Percentiles rank a stretch among this genome's conserved stretches.
phyloP scores from a whole-genome alignment of 371 early-diverging fungal genomes.

The Saksenaea vasiformis region DNA sequence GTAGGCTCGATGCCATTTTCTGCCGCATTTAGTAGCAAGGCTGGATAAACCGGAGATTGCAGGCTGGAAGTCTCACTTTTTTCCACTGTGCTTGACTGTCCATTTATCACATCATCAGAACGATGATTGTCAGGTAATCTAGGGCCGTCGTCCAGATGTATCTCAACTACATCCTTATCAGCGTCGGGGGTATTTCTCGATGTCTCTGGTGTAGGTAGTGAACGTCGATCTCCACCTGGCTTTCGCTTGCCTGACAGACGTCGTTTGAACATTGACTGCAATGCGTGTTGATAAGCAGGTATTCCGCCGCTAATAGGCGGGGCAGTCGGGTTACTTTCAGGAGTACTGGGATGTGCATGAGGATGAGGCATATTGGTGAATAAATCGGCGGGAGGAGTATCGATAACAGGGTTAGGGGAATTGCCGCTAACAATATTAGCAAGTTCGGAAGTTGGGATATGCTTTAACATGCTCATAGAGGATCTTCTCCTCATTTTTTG shows the following conservation, averaged over 20 bases:
- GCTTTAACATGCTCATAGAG: constrained; percentile 31
- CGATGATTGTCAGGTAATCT: background rate
- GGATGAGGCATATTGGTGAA: constrained; percentile 1
- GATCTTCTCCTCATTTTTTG: constrained; percentile 24
- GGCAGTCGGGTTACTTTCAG: constrained; percentile 7
- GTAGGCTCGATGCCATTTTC: background rate
- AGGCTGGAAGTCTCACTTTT: background rate
- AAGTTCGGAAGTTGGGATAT: constrained; percentile 28
- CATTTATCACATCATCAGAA: background rate
- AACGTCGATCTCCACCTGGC: constrained; percentile 4
- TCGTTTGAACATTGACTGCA: constrained; percentile 19
- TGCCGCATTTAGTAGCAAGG: constrained; percentile 16
- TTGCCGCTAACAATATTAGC: constrained; percentile 33
- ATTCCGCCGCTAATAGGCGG: background rate
- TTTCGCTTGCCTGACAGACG: constrained; percentile 24
- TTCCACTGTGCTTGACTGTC: background rate
- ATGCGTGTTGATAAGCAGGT: constrained; percentile 25
- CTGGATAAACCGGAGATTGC: constrained; percentile 21
- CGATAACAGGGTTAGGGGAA: constrained; percentile 27
- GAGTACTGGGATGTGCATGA: background rate
- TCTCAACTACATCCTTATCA: constrained; percentile 31
- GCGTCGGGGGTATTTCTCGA: constrained; percentile 14
- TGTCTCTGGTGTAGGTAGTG: background rate
- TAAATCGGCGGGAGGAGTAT: constrained; percentile 16
- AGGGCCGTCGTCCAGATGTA: constrained; percentile 21